A percentile compares a stretch with the other conserved stretches of the same genome.
phyloP scores from a whole-genome alignment of 148 eudicot genomes.

The Spergularia marina region DNA sequence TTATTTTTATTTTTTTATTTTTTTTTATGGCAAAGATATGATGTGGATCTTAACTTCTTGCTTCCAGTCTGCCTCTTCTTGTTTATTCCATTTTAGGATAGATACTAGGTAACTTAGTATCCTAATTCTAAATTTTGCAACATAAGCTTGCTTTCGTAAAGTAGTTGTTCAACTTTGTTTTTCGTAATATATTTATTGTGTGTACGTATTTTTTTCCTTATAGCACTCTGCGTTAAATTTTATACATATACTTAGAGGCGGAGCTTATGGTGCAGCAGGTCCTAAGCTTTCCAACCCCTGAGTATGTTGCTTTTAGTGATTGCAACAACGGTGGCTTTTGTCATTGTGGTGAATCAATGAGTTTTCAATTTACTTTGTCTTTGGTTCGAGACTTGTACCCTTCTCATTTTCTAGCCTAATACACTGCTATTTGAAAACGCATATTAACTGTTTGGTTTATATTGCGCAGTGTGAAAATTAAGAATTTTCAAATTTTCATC shows the following conservation, averaged over 20 bases:
- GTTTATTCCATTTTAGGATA: background rate
- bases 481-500: constrained; percentile 54
- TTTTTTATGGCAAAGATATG: background rate
- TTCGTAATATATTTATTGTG: too few species aligned
- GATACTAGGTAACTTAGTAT: background rate
- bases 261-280: too few species aligned
- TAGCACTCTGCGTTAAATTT: too few species aligned
- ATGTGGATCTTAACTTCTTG: background rate
- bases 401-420: background rate
- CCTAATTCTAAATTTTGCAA: background rate
- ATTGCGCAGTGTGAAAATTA: constrained; percentile 69
- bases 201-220: too few species aligned
- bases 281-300: too few species aligned
- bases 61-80: background rate
- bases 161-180: too few species aligned
- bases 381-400: background rate
- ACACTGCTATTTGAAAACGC: background rate
- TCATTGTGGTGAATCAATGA: background rate
- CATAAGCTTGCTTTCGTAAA: too few species aligned
- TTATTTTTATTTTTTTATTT: too few species aligned
- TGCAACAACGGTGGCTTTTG: background rate
- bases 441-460: constrained; percentile 20
- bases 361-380: background rate
- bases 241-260: too few species aligned
- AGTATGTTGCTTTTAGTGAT: too few species aligned